A percentile compares a stretch with the other conserved stretches of the same genome.
Evolutionary conservation across 768 basidiomycete genomes (phyloP).

Genomic region (Chalciporus chontae): DNA sequence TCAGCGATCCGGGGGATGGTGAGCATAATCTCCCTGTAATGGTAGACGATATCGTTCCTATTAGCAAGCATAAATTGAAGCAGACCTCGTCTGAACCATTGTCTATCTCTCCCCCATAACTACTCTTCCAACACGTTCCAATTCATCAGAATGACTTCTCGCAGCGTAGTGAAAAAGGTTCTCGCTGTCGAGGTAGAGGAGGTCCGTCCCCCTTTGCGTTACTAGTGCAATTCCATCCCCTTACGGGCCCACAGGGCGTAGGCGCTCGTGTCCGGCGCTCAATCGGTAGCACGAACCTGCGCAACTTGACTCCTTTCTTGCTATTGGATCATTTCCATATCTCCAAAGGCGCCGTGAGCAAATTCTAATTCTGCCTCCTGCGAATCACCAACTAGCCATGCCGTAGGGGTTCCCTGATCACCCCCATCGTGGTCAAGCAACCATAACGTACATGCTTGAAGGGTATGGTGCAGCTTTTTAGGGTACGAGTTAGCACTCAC

Average conservation of each 20-base stretch:
- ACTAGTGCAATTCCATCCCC: neutral
- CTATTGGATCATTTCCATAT: slow-evolving; percentile 86
- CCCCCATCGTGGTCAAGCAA: slow-evolving; percentile 87
- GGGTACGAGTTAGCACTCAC: neutral
- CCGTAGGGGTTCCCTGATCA: slow-evolving; percentile 88
- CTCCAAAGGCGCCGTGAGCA: slow-evolving; percentile 59
- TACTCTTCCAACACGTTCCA: neutral
- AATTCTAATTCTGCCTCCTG: neutral
- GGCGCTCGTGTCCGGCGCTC: slow-evolving; percentile 83
- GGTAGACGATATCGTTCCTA: slow-evolving; percentile 1
- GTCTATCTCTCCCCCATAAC: neutral
- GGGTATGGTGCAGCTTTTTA: slow-evolving; percentile 43
- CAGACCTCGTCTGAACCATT: neutral
- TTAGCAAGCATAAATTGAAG: neutral
- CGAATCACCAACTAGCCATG: neutral
- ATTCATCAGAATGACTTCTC: slow-evolving; percentile 42
- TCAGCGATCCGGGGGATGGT: slow-evolving; percentile 5
- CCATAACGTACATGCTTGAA: slow-evolving; percentile 86
- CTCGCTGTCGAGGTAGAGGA: slow-evolving; percentile 72
- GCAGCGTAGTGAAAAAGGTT: slow-evolving; percentile 73
- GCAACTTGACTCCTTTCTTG: slow-evolving; percentile 87
- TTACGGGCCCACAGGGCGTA: slow-evolving; percentile 48
- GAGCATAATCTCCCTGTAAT: slow-evolving; percentile 12
- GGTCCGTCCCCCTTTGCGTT: slow-evolving; percentile 34
- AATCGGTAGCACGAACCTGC: slow-evolving; percentile 71